phyloP scores from a whole-genome alignment of 495 filamentous ascomycete genomes.

The Tuber indicum region DNA sequence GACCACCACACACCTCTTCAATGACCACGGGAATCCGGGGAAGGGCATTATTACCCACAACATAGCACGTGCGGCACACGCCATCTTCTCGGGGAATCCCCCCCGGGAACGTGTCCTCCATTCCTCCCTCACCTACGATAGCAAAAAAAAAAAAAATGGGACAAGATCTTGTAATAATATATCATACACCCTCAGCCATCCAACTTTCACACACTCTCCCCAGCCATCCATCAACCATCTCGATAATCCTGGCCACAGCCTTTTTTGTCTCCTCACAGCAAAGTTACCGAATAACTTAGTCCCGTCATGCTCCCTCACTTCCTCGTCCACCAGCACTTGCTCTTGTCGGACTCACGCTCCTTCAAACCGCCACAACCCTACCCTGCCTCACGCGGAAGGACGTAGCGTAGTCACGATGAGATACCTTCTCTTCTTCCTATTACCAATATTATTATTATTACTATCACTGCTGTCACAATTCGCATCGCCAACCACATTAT shows the following conservation, averaged over 20 bases:
- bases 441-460: conserved; percentile 3
- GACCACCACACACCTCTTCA: neutral
- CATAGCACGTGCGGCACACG: neutral
- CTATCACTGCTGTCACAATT: conserved; percentile 14
- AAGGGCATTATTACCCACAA: neutral
- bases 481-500: conserved; percentile 13
- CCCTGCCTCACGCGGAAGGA: neutral
- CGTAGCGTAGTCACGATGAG: conserved; percentile 19
- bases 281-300: neutral
- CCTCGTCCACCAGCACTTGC: neutral
- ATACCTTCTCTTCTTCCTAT: conserved; percentile 8
- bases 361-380: conserved; percentile 2
- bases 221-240: neutral
- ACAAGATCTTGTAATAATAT: neutral
- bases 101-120: neutral
- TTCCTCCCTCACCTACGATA: neutral
- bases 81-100: neutral
- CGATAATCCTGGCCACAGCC: neutral
- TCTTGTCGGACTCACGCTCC: neutral
- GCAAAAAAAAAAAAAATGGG: neutral
- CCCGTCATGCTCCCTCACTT: neutral
- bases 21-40: neutral
- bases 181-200: neutral
- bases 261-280: neutral
- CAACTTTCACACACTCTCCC: neutral